Base-by-base conservation (phyloP, 2,329 filamentous ascomycete genomes). In the Penicillium sp. region DNA sequence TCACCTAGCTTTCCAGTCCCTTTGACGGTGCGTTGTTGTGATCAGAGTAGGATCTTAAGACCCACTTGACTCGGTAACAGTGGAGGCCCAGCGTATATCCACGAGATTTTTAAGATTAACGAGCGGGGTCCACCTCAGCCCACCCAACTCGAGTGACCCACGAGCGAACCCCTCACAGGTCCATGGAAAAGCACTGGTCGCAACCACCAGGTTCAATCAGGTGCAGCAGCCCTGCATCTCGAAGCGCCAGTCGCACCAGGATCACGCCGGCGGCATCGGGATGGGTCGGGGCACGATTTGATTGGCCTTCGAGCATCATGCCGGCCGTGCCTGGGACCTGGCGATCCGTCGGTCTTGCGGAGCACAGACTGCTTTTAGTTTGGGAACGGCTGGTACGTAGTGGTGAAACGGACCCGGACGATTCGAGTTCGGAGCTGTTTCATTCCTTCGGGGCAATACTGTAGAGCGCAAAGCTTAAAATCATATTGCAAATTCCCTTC, bases 351-450 rank as follows among this genome's bases (percentile, higher is more conserved):
- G 33, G 33, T 50, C 33, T 45, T 43, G 53, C 58, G 61, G 60
- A 53, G 57, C 62, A 59, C 55, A 47, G 58, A 55, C 59, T 64
- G 45, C 55, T 56, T 57, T 51, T 42, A 57, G 58, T 47, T 53
- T 50, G 19, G 43, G 46, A 53, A 49, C 25, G 47, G 51, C 47
- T 54, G 45, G 27, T 42, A n/a, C n/a, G n/a, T n/a, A 49, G 45
- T 60, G 54, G 48, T 64, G 62, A 65, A 63, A 65, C 62, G 55
- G 31, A 39, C 55, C 54, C 54, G 57, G 46, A 13, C 35, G 23
- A 23, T 10, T 49, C 29, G 47, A 49, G 23, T 31, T 35, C n/a
- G 19, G 37, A 9, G 39, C 39, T 42, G 39, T 42, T 42, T 42
- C 39, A 42, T 42, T 21, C 19, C 39, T 19, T 23, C 7, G 23